Evolutionary conservation across 164 flowering plant genomes (phyloP), one percentile per base, ranked within the genome.

Genomic region (Malania oleifera): DNA sequence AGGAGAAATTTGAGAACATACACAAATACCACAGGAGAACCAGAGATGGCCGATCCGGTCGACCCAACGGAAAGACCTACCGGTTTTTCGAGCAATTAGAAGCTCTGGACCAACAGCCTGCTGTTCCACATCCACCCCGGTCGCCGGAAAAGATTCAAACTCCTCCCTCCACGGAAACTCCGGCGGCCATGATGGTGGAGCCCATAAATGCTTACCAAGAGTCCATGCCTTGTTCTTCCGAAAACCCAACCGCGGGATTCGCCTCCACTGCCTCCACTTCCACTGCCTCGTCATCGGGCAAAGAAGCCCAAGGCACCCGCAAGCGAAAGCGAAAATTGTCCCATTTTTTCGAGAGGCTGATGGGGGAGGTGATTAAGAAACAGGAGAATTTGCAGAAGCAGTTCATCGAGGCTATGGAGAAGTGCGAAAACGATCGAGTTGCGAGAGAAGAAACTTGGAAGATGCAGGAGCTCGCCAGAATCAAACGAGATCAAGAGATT

Each of bases 401-500:
- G 63, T 84, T 84, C 45, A 13, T 80, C 18, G 90, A 84, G 44
- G 71, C 77, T 1, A 40, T 84, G 14, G 90, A 82, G 67, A 75
- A 70, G 31, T 66, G 75, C 13, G 90, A 84, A 25, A 65, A 27
- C 6, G 85, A 84, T 14, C 70, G 87, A 19, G 64, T 69, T 17
- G 75, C 67, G 0, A 73, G 90, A 54, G 90, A 84, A 40, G 85
- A 82, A 40, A 83, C 82, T 2, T 84, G 90, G 90, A 80, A 71
- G 60, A 51, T 64, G 37, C 78, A 80, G 60, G 87, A 84, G 55
- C 62, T 68, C 62, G 83, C 65, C 1, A 73, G 81, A 65, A 72
- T 78, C 35, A 73, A 74, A 47, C 56, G 78, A 25, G 85, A 82
- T 56, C 75, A 68, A 13, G 83, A 84, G 29, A 66, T 77, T 46